Percentiles rank a stretch among this genome's conserved stretches.
Conservation (phyloP, 768 basidiomycete genomes). For the Calocybe gangraenosa region DNA sequence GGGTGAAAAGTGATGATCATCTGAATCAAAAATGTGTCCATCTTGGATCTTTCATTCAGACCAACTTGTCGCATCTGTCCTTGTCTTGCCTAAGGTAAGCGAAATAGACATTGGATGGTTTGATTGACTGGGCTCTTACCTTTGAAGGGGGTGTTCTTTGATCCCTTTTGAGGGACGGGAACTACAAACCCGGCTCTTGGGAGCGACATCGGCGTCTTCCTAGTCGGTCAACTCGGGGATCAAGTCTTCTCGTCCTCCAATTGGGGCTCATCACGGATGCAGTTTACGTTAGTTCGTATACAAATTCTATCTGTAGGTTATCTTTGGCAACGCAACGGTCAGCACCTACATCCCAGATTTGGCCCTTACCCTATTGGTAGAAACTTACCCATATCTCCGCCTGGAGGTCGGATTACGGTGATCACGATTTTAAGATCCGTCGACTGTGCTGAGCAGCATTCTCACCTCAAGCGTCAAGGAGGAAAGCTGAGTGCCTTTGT, state of each 20-base stretch:
- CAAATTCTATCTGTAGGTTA: conserved; percentile 3
- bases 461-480: neutral
- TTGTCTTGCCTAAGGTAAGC: too few species aligned
- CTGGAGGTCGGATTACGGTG: neutral
- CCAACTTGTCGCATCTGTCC: too few species aligned
- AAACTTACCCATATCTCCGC: neutral
- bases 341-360: too few species aligned
- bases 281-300: neutral
- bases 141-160: too few species aligned
- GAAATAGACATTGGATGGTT: too few species aligned
- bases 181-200: neutral
- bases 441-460: neutral
- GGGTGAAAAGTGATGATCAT: too few species aligned
- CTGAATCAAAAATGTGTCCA: too few species aligned
- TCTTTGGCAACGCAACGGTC: neutral
- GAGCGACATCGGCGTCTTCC: neutral
- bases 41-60: too few species aligned
- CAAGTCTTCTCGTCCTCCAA: neutral
- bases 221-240: conserved; percentile 2
- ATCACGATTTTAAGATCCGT: neutral
- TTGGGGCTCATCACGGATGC: neutral
- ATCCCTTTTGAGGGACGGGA: neutral
- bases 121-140: too few species aligned
- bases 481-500: neutral
- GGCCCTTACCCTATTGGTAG: neutral